Conservation (phyloP, 306 rosid genomes). For the Cucumis hystrix region DNA sequence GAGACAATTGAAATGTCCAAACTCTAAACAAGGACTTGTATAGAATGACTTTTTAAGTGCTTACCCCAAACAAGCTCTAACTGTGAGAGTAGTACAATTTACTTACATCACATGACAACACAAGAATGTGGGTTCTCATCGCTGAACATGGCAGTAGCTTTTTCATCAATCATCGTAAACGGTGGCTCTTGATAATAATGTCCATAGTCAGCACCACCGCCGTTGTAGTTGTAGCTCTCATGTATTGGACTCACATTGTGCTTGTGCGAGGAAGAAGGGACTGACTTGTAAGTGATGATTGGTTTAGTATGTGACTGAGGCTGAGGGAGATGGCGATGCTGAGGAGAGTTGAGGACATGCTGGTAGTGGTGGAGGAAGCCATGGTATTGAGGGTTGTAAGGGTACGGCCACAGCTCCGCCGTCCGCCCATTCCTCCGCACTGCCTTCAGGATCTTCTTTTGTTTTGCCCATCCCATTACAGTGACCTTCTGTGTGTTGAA, state of each 20-base stretch:
- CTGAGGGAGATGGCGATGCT: neutral
- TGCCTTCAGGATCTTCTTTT: slow-evolving; percentile 38
- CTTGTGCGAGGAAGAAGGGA: slow-evolving; percentile 17
- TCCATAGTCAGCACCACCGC: slow-evolving; percentile 22
- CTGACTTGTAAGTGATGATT: slow-evolving; percentile 4
- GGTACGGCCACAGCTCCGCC: slow-evolving; percentile 71
- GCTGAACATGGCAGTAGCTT: slow-evolving; percentile 34
- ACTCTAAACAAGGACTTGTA: no score
- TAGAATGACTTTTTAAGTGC: no score
- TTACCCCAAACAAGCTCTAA: no score
- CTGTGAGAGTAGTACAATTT: no score
- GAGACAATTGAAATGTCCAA: neutral
- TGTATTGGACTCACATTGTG: neutral
- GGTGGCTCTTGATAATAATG: slow-evolving; percentile 23
- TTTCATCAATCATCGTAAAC: slow-evolving; percentile 22
- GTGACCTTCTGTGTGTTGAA: slow-evolving; percentile 54
- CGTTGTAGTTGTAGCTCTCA: slow-evolving; percentile 15
- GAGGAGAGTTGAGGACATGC: neutral
- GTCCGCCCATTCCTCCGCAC: slow-evolving; percentile 46
- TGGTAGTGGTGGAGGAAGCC: slow-evolving; percentile 15
- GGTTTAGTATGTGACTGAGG: neutral
- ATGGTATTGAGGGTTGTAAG: slow-evolving; percentile 39
- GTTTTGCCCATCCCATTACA: slow-evolving; percentile 66
- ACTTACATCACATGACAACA: slow-evolving; percentile 31
- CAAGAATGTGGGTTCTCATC: slow-evolving; percentile 74